Evolutionary conservation across 2,329 filamentous ascomycete species (phyloP).

Genomic region (Emmonsia crescens): DNA sequence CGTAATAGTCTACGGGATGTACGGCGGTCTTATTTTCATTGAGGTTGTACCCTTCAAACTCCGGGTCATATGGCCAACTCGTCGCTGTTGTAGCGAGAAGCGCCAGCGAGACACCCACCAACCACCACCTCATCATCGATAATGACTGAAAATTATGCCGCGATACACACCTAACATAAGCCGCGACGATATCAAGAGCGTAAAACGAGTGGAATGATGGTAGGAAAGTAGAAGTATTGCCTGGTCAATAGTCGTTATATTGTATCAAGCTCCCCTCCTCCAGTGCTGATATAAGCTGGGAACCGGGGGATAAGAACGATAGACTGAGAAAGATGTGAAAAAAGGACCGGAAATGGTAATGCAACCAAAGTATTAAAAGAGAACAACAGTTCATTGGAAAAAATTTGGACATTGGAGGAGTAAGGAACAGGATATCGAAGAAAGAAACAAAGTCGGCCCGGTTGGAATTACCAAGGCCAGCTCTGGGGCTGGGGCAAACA

Average conservation of each 20-base stretch:
- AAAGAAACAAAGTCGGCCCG: neutral
- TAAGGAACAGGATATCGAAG: neutral
- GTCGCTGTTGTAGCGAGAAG: conserved; percentile 18
- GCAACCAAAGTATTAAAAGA: neutral
- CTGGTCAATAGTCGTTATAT: neutral
- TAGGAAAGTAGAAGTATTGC: neutral
- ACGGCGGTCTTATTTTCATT: conserved; percentile 49
- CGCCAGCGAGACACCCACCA: conserved; percentile 18
- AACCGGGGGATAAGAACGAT: neutral
- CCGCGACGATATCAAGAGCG: neutral
- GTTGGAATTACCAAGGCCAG: neutral
- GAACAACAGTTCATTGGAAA: neutral
- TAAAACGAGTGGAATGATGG: neutral
- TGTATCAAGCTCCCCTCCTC: neutral
- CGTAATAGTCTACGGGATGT: conserved; percentile 47
- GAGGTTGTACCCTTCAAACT: conserved; percentile 46
- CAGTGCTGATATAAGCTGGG: neutral
- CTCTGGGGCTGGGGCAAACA: neutral
- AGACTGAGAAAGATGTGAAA: neutral
- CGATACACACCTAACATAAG: neutral
- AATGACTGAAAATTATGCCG: neutral
- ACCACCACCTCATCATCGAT: conserved; percentile 24
- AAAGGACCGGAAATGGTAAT: neutral
- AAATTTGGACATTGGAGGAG: neutral
- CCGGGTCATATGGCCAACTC: conserved; percentile 40